These are phyloP conservation scores for Dioszegia hungarica DNA, from an alignment of 768 basidiomycete species.

Conservation along the genomic window DNA sequence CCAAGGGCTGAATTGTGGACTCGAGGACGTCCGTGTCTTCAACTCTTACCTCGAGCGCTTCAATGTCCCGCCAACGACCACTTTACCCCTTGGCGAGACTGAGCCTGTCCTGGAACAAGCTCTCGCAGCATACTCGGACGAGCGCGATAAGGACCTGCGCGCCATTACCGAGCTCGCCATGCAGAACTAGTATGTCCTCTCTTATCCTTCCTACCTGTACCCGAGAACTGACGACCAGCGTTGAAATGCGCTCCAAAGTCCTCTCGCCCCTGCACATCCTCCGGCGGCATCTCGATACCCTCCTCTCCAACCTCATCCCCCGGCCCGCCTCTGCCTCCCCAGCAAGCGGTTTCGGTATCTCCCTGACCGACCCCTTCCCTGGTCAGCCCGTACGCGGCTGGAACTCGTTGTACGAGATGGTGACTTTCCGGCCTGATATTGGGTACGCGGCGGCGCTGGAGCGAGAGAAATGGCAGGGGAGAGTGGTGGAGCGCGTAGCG, in stretches of 20 bases:
- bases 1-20: conserved; percentile 94
- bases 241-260: conserved; percentile 91
- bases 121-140: conserved; percentile 71
- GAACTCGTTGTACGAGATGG: conserved; percentile 94
- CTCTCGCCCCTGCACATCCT: conserved; percentile 73
- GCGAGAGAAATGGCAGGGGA: conserved; percentile 66
- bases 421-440: conserved; percentile 94
- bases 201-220: conserved; percentile 10
- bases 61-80: conserved; percentile 57
- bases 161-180: conserved; percentile 90
- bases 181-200: conserved; percentile 87
- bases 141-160: conserved; percentile 77
- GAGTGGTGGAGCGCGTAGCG: conserved; percentile 52
- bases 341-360: background rate
- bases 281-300: conserved; percentile 71
- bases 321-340: background rate
- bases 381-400: conserved; percentile 64
- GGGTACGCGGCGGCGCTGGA: conserved; percentile 75
- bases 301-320: conserved; percentile 49
- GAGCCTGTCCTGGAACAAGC: conserved; percentile 55
- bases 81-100: conserved; percentile 40
- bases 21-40: conserved; percentile 93
- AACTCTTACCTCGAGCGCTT: conserved; percentile 67
- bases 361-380: conserved; percentile 56
- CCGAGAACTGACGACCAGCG: conserved; percentile 52